Base-by-base conservation (phyloP, 176 grass and related monocot species). In the Neostapfia colusana region DNA sequence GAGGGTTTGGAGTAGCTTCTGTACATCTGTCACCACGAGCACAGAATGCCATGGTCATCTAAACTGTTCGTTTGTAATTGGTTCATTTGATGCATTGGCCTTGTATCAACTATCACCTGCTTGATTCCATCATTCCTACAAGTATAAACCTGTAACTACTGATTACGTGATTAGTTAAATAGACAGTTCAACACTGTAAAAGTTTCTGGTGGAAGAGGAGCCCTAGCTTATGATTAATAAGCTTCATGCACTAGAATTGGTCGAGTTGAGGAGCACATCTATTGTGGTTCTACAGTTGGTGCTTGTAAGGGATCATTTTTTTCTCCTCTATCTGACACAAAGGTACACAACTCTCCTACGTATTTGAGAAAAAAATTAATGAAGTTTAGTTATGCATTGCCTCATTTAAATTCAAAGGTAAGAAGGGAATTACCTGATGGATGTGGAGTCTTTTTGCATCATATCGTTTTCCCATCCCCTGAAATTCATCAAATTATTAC, bases 141-240 rank as follows among this genome's bases (percentile, higher is more conserved):
- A 14, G 27, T 57, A 27, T 46, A 57, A 61, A 49, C 51, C 10
- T 75, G 62, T 67, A 76, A 76, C 15, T 4, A 5, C 10, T 75
- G 27, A 26, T 83, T 76, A 7, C 39, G 53, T 36, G 51, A 57
- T 26, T 75, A 75, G 50, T 55, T 36, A 74, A 28, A 36, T 67
- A 11, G 37, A 36, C 16, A 67, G 21, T 36, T 55, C 40, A 42
- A 35, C 26, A 37, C 24, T 24, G n/a, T 38, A 70, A 38, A 63
- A 13, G 61, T 48, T 15, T 60, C 57, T 70, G 27, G n/a, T 61
- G 27, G 20, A 60, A 68, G 36, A 60, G 53, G 21, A 20, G n/a
- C 50, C 11, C 14, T 16, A 72, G 59, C 51, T 27, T 66, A 27
- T 4, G 28, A 39, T 73, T 50, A 50, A 24, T 57, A 11, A 4